Evolutionary conservation across 2,329 filamentous ascomycete genomes (phyloP), one percentile per base, ranked within the genome.

Genomic region (Penicillium sp.): DNA sequence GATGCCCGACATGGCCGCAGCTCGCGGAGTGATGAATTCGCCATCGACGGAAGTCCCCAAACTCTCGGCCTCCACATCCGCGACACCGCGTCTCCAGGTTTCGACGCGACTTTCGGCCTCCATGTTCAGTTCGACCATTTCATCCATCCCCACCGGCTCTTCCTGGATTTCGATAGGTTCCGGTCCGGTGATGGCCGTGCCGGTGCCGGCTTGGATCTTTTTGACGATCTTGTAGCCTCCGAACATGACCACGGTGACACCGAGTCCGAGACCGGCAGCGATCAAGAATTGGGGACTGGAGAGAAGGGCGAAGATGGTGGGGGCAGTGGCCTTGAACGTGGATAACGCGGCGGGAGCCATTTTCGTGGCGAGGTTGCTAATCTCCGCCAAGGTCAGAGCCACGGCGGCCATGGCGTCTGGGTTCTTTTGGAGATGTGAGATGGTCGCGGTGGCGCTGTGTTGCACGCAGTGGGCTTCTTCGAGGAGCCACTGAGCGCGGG

Each of bases 151-250:
- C 4, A 45, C 68, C 65, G 9, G 57, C 13, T 45, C 39, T 26
- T 51, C 52, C 29, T 50, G 49, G 29, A 32, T 32, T 11, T 32
- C 29, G 29, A 32, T 32, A 3, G 29, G 29, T 44, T 52, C 46
- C 36, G 46, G 48, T 29, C 29, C 13, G 13, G 8, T 9, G 4
- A 25, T 24, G n/a, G 54, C 50, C 65, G 73, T 59, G 76, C 74
- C 47, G 29, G 54, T 50, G 65, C 73, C 60, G 76, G 74, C 49
- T 36, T 59, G 53, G 56, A 97, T 88, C 59, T 83, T 85, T 76
- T 96, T 94, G 71, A 98, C 84, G 66, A 98, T 96, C 73, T 95
- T 97, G 80, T 89, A 97, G 4, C 93, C 91, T 46, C 93, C 93
- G 51, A 98, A 88, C 67, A 93, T 90, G 60, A 98, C 88, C 7